Evolutionary conservation across 768 basidiomycete species (phyloP), one percentile per base, ranked within the genome.

Genomic region (Pholiota conissans): DNA sequence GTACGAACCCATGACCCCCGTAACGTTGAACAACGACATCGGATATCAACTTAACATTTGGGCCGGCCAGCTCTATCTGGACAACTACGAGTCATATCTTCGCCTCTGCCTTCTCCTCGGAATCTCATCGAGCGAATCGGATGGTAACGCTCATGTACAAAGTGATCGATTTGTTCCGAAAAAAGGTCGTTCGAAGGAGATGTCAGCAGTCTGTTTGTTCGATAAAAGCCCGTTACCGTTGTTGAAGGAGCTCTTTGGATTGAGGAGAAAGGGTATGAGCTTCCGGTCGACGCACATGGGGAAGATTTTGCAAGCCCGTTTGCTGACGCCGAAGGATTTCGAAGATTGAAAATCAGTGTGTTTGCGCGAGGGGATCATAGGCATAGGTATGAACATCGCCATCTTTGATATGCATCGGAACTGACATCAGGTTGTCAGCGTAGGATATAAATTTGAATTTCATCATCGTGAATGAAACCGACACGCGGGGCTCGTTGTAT

Each of bases 31-130:
- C 2, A 39, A 51, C 1, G 30, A 55, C 8, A 47, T 65, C 10
- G 69, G 67, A 27, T 52, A 49, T 22, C 76, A 79, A 48, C 65
- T 82, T 34, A 79, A 76, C 32, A n/a, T n/a, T n/a, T n/a, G n/a
- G n/a, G n/a, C n/a, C n/a, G n/a, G n/a, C n/a, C n/a, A n/a, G n/a
- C n/a, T n/a, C n/a, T n/a, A n/a, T n/a, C n/a, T n/a, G n/a, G n/a
- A n/a, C n/a, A n/a, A n/a, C n/a, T n/a, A n/a, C 26, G 56, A 55
- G 11, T 61, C 71, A 2, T 81, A 80, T 51, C 58, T 59, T 24
- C 61, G 56, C 1, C 29, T 76, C 9, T 79, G 79, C 57, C 58
- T 63, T 26, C 66, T 74, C 50, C 63, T 82, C 32, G 73, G 79
- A 1, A 24, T 79, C 8, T 61, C 70, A 28, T 50, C 63, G 6